A percentile compares a stretch with the other conserved stretches of the same genome.
Conservation (phyloP, 2,329 filamentous ascomycete genomes). For the Pseudocercospora fijiensis region DNA sequence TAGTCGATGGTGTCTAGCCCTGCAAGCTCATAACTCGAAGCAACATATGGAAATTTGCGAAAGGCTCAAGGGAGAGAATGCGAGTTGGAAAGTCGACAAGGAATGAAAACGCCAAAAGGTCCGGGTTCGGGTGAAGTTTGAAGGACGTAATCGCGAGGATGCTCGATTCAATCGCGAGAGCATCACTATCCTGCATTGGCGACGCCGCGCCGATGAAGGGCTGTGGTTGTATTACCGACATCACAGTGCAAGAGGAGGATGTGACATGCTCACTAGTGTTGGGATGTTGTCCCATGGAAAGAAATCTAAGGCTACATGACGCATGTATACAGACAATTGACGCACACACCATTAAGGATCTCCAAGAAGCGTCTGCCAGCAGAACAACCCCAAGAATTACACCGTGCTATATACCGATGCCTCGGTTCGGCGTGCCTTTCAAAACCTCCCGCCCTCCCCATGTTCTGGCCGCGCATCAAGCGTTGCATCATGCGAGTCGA, state of each 20-base stretch:
- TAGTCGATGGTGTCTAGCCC: conserved; percentile 16
- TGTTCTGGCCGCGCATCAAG: no score
- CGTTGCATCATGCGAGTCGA: neutral
- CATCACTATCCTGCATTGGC: conserved; percentile 21
- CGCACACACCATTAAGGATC: no score
- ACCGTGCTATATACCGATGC: no score
- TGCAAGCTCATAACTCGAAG: conserved; percentile 7
- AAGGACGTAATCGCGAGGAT: conserved; percentile 10
- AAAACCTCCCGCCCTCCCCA: no score
- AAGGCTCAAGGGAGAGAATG: conserved; percentile 10
- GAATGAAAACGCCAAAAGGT: conserved; percentile 15
- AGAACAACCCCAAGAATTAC: no score
- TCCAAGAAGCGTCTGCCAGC: no score
- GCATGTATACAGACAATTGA: no score
- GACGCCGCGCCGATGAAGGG: conserved; percentile 9
- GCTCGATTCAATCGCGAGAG: conserved; percentile 20
- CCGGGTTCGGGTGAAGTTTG: conserved; percentile 21
- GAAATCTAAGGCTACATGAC: no score
- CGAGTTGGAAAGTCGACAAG: conserved; percentile 16
- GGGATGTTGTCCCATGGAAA: neutral
- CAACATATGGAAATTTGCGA: conserved; percentile 14
- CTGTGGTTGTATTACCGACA: conserved; percentile 22
- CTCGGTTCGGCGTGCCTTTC: no score
- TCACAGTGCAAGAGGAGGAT: conserved; percentile 11
- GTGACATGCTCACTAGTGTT: conserved; percentile 12